These are phyloP conservation scores for Fusarium sp. DNA, from an alignment of 2,329 filamentous ascomycete species.

Conservation along the genomic window DNA sequence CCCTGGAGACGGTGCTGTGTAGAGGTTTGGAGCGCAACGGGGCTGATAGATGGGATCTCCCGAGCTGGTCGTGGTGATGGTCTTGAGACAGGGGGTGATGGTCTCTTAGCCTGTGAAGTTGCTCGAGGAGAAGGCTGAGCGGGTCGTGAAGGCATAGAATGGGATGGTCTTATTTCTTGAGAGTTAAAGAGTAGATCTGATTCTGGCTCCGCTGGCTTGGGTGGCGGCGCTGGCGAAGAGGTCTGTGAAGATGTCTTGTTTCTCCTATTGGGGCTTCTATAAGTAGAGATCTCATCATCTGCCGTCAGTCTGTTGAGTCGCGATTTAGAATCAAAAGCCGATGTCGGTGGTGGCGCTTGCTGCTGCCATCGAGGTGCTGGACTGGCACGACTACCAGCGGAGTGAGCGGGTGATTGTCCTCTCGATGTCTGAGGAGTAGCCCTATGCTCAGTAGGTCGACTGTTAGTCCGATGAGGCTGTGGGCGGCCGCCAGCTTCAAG, in stretches of 20 bases:
- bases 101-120: slow-evolving; percentile 48
- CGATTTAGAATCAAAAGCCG: slow-evolving; percentile 51
- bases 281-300: slow-evolving; percentile 86
- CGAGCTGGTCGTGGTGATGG: slow-evolving; percentile 62
- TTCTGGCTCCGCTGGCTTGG: slow-evolving; percentile 55
- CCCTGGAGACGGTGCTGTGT: slow-evolving; percentile 82
- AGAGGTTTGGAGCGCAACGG: slow-evolving; percentile 77
- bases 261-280: slow-evolving; percentile 86
- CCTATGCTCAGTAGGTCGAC: slow-evolving; percentile 43
- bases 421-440: slow-evolving; percentile 52
- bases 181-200: slow-evolving; percentile 72
- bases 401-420: slow-evolving; percentile 61
- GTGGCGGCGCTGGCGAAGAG: slow-evolving; percentile 57
- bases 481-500: slow-evolving; percentile 74
- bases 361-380: slow-evolving; percentile 71
- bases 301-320: slow-evolving; percentile 77
- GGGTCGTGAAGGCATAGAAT: slow-evolving; percentile 52
- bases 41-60: slow-evolving; percentile 73
- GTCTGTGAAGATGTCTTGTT: slow-evolving; percentile 66
- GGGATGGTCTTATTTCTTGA: slow-evolving; percentile 49
- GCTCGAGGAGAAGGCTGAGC: slow-evolving; percentile 53
- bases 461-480: slow-evolving; percentile 51
- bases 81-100: slow-evolving; percentile 52
- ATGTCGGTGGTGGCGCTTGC: slow-evolving; percentile 51
- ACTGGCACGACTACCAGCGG: slow-evolving; percentile 56